Base-by-base conservation (phyloP, 345 rosid species). In the Gossypium ekmanianum region DNA sequence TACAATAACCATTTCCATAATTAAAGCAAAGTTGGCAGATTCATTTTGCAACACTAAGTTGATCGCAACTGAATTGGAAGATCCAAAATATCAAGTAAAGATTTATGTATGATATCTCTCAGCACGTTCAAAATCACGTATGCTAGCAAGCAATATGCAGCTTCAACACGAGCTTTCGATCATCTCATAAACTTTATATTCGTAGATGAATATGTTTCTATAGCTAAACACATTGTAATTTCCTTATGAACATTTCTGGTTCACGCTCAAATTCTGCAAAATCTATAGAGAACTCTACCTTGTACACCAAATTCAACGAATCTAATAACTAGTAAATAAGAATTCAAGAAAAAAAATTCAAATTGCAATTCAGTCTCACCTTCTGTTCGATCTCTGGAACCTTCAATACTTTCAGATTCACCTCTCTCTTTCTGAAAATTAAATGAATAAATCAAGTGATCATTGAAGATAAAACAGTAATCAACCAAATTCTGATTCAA, bases 341-440 rank as follows among this genome's bases (percentile, higher is more conserved):
- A 22, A 71, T 56, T 47, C 41, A 34, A 34, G 41, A 34, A 34
- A 34, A 34, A 34, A 34, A 34, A 34, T 34, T 4, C 0, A 51
- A 68, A 12, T 41, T 64, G 69, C 34, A 74, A 0, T 34, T 45
- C 9, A 55, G n/a, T 26, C 8, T 59, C 41, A 59, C 64, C 64
- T 59, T 59, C 41, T 59, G 64, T 7, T 59, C 64, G 67, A 94
- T 94, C 81, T 92, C 98, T 0, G 98, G 98, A 71, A 92, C 94
- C 90, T 94, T 88, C 81, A 92, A 71, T 61, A 94, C 97, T 87
- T 92, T 91, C 78, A 94, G 89, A 90, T 94, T 94, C 76, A 94
- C 97, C 89, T 94, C 98, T 74, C 95, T 81, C 88, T 92, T 94
- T 84, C 97, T 94, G 89, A 12, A 6, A 78, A 81, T 57, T 44